phyloP scores from a whole-genome alignment of 1,139 yeast genomes.

The Yamadazyma friedrichii region DNA sequence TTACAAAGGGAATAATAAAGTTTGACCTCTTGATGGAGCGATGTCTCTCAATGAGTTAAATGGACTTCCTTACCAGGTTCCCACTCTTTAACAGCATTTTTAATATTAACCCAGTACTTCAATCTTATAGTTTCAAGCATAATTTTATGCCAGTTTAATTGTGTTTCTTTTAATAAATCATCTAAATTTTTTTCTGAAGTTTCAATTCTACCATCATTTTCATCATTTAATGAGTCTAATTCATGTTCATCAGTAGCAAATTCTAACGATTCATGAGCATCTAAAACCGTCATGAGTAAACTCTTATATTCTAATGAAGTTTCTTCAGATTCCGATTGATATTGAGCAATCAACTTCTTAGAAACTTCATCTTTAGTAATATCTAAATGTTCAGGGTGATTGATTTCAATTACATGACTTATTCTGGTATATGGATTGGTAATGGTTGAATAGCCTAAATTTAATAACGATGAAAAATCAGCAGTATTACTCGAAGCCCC shows the following conservation, averaged over 20 bases:
- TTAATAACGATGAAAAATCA: conserved; percentile 53
- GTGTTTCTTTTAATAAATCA: conserved; percentile 28
- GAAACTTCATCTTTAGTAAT: conserved; percentile 41
- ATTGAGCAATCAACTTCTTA: conserved; percentile 32
- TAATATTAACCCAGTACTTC: conserved; percentile 83
- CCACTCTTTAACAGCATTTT: conserved; percentile 75
- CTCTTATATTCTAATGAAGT: conserved; percentile 48
- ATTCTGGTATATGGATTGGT: conserved; percentile 65
- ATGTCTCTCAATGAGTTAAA: conserved; percentile 49
- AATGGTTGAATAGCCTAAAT: conserved; percentile 73
- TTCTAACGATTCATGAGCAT: conserved; percentile 75
- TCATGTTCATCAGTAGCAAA: conserved; percentile 60
- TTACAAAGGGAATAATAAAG: neutral
- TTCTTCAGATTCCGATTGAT: conserved; percentile 31
- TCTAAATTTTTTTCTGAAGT: conserved; percentile 35
- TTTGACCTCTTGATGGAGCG: neutral
- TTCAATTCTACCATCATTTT: conserved; percentile 55
- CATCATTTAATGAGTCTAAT: conserved; percentile 48
- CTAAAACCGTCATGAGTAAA: conserved; percentile 70
- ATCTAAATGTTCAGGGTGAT: conserved; percentile 41
- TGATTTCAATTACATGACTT: conserved; percentile 35
- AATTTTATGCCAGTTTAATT: conserved; percentile 53
- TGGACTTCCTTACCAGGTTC: conserved; percentile 67
- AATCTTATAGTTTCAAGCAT: conserved; percentile 67
- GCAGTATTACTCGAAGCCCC: conserved; percentile 17